Evolutionary conservation across 768 basidiomycete genomes (phyloP).

Genomic region (Rhodotorula paludigena): DNA sequence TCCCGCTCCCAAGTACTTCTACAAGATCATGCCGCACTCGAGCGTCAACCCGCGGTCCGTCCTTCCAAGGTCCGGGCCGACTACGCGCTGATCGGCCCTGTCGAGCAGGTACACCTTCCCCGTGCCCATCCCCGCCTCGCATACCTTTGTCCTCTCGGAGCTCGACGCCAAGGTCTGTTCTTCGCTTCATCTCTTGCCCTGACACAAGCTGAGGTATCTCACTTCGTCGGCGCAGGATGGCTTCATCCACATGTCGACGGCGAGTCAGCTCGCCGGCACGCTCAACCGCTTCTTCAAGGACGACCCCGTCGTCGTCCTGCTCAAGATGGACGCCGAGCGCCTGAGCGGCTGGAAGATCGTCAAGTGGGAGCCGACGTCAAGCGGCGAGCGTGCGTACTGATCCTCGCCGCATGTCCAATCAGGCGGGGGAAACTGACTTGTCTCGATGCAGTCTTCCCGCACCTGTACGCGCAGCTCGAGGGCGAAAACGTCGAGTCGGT

Average conservation of each 20-base stretch:
- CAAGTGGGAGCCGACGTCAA: slow-evolving; percentile 42
- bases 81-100: no score
- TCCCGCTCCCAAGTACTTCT: slow-evolving; percentile 39
- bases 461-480: slow-evolving; percentile 46
- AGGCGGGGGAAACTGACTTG: no score
- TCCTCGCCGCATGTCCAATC: no score
- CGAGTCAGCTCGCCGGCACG: slow-evolving; percentile 39
- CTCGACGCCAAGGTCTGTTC: slow-evolving; percentile 41
- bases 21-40: slow-evolving; percentile 46
- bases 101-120: slow-evolving; percentile 34
- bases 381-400: slow-evolving; percentile 1
- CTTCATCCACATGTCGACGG: slow-evolving; percentile 47
- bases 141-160: slow-evolving; percentile 42
- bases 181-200: neutral
- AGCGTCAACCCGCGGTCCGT: slow-evolving; percentile 27
- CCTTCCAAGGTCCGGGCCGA: neutral
- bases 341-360: slow-evolving; percentile 45
- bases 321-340: slow-evolving; percentile 43
- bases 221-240: slow-evolving; percentile 40
- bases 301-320: slow-evolving; percentile 43
- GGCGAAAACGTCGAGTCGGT: slow-evolving; percentile 47
- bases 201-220: neutral
- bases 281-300: slow-evolving; percentile 47
- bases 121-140: slow-evolving; percentile 44
- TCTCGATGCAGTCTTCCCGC: slow-evolving; percentile 42